Percentiles rank a stretch among this genome's conserved stretches.
These are phyloP conservation scores for Carallia pectinifolia DNA, from an alignment of 345 rosid species.

Conservation along the genomic window DNA sequence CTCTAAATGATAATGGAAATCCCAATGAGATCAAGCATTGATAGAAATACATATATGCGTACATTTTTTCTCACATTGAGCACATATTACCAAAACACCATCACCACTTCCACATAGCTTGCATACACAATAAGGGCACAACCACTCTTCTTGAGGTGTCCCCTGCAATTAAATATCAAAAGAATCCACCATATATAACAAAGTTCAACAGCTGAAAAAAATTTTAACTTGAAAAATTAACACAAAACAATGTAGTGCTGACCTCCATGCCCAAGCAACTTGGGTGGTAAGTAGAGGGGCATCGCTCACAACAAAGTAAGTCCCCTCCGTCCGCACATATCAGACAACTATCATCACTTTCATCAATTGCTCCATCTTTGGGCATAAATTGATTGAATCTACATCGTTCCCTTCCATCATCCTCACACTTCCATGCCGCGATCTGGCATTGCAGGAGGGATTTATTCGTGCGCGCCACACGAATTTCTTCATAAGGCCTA, in stretches of 20 bases:
- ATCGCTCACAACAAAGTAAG: not conserved
- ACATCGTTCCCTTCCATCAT: not conserved
- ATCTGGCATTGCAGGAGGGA: slow-evolving; percentile 9
- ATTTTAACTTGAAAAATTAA: too few species aligned
- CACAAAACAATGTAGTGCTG: not conserved
- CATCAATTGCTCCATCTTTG: not conserved
- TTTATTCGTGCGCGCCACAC: not conserved
- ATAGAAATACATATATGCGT: not conserved
- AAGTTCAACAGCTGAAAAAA: not conserved
- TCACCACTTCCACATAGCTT: not conserved
- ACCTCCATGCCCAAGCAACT: not conserved
- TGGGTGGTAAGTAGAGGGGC: not conserved
- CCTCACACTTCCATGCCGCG: not conserved
- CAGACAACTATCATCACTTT: slow-evolving; percentile 3
- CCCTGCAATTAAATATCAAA: not conserved
- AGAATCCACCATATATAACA: not conserved
- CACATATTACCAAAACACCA: not conserved
- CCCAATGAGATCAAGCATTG: not conserved
- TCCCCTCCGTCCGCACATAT: not conserved
- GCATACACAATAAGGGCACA: not conserved
- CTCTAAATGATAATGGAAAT: not conserved
- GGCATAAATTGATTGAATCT: not conserved
- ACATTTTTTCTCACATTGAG: not conserved
- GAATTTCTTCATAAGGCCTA: slow-evolving; percentile 13
- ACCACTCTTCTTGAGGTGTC: not conserved